Evolutionary conservation across 192 early-diverging fungal species (phyloP), one percentile per base, ranked within the genome.

Genomic region (Gigaspora rosea): DNA sequence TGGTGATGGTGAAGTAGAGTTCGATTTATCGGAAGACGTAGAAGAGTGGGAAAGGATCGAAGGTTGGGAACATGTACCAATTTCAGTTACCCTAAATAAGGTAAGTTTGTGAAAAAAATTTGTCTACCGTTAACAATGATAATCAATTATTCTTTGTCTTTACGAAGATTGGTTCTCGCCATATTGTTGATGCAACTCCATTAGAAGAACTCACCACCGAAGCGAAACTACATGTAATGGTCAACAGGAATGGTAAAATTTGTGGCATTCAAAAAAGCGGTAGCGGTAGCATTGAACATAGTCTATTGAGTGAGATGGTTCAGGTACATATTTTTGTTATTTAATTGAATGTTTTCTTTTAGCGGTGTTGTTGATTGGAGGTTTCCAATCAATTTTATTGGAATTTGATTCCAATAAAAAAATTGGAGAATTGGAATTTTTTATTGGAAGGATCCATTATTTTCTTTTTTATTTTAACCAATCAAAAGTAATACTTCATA

Each of bases 21-120:
- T 97, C 82, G 96, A 97, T 36, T 89, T 97, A n/a, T 88, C 93
- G 49, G 96, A 97, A 79, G 92, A 94, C 80, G 85, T 90, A 13
- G 95, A 96, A 56, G 94, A 93, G 71, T 92, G 94, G 46, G 91
- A 94, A 69, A 75, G 86, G 54, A 83, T 99, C 2, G 79, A 83
- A 27, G 97, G 97, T 13, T 85, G 86, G 76, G 91, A 95, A 20
- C 81, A 92, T 48, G 83, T 97, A 76, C 98, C 98, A 20, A 80
- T 96, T 36, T 77, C 88, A 11, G 91, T 98, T 35, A 95, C 98
- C 16, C 84, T 97, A 46, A 94, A 88, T 81, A 94, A 92, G 86
- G 92, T 94, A 81, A 68, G 15, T 16, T 16, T 27, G 59, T 20
- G n/a, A n/a, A n/a, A 33, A 27, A 70, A 50, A 32, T 10, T 46